phyloP scores from a whole-genome alignment of 805 yeast species.

The Myxozyma mucilagina region DNA sequence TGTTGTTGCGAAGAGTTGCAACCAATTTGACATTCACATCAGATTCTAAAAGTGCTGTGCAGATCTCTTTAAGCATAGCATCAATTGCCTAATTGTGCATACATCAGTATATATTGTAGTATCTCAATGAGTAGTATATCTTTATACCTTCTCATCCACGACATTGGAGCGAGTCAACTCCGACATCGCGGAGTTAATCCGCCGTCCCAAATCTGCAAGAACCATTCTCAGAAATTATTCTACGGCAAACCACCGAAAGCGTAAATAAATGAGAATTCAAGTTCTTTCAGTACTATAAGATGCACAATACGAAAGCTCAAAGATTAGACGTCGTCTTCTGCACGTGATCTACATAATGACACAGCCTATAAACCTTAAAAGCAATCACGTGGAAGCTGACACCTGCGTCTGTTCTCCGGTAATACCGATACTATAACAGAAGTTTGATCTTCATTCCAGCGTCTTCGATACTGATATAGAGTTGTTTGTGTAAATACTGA shows the following conservation, averaged over 20 bases:
- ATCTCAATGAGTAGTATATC: no score
- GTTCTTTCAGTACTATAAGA: no score
- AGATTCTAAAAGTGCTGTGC: slow-evolving; percentile 87
- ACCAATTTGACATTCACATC: slow-evolving; percentile 91
- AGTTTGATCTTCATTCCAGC: no score
- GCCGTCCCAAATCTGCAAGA: slow-evolving; percentile 74
- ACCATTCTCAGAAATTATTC: slow-evolving; percentile 53
- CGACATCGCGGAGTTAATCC: slow-evolving; percentile 72
- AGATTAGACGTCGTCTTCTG: no score
- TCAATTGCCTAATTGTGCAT: slow-evolving; percentile 53
- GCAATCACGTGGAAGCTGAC: not conserved
- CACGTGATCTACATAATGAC: no score
- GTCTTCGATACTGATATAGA: not conserved
- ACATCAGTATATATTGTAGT: not conserved
- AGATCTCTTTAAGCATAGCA: slow-evolving; percentile 77
- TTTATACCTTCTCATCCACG: slow-evolving; percentile 52
- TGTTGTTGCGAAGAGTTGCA: slow-evolving; percentile 68
- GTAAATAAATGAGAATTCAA: no score
- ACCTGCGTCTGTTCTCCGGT: no score
- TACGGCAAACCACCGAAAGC: not conserved
- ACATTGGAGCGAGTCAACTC: slow-evolving; percentile 58
- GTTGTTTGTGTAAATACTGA: not conserved
- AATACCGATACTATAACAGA: no score
- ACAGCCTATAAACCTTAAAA: no score
- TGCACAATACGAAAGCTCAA: no score